Conservation (phyloP, 2,329 filamentous ascomycete species). For the Capronia coronata region DNA sequence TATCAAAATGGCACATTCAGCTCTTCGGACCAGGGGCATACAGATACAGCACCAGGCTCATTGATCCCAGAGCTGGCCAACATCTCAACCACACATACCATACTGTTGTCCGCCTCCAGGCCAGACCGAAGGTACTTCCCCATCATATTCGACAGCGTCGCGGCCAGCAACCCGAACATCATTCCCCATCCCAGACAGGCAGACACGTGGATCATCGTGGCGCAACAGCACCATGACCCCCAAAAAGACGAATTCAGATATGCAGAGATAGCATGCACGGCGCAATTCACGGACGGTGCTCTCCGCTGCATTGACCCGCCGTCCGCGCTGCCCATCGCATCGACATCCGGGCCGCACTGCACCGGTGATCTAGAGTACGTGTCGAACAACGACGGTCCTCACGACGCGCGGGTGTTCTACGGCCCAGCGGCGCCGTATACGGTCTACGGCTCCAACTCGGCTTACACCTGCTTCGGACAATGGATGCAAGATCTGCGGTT, state of each 20-base stretch:
- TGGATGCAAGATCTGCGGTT: conserved; percentile 51
- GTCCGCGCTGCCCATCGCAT: conserved; percentile 34
- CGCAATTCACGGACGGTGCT: conserved; percentile 36
- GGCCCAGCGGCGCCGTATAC: conserved; percentile 45
- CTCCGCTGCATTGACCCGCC: conserved; percentile 20
- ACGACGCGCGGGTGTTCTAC: conserved; percentile 54
- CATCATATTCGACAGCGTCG: conserved; percentile 42
- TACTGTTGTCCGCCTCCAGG: conserved; percentile 46
- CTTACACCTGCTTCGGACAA: conserved; percentile 51
- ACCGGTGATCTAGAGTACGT: conserved; percentile 37
- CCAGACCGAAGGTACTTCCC: conserved; percentile 44
- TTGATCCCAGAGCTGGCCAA: conserved; percentile 8
- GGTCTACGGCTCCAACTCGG: conserved; percentile 52
- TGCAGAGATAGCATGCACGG: conserved; percentile 47
- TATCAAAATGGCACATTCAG: background rate
- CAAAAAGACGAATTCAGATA: conserved; percentile 33
- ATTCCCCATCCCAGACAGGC: conserved; percentile 48
- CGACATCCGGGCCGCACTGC: conserved; percentile 45
- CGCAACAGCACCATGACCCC: conserved; percentile 39
- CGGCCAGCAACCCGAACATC: conserved; percentile 51
- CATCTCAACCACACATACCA: conserved; percentile 34
- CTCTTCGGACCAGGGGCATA: background rate
- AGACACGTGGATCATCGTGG: conserved; percentile 48
- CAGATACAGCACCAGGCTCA: background rate
- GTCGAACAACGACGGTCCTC: conserved; percentile 43